phyloP scores from a whole-genome alignment of 108 stramenopile species.

The Thalassiosira profunda region DNA sequence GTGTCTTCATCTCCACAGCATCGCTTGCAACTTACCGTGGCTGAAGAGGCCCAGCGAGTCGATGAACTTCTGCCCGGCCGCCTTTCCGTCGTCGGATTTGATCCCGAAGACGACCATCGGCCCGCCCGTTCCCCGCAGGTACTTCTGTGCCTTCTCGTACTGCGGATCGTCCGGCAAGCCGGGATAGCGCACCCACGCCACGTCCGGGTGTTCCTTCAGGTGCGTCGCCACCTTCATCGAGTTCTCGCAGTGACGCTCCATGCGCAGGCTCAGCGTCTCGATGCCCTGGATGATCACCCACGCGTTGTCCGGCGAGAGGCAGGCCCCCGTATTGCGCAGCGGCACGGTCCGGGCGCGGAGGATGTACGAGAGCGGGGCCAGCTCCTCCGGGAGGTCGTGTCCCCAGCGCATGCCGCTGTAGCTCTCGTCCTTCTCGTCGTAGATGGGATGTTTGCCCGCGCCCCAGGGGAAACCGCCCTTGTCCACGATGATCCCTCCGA shows the following conservation, averaged over 20 bases:
- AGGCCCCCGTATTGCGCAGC: slow-evolving; percentile 88
- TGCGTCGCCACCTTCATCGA: slow-evolving; percentile 75
- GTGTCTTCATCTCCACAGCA: too few relatives aligned
- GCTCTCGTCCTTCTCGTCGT: slow-evolving; percentile 65
- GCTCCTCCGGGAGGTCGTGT: slow-evolving; percentile 69
- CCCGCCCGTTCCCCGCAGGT: slow-evolving; percentile 76
- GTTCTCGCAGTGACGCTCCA: slow-evolving; percentile 92
- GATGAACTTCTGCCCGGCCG: slow-evolving; percentile 79
- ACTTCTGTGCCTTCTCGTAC: slow-evolving; percentile 72
- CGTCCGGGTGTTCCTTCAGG: slow-evolving; percentile 69
- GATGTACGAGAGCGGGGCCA: slow-evolving; percentile 79
- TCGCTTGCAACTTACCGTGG: too few relatives aligned
- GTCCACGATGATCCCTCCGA: slow-evolving; percentile 82
- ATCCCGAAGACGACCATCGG: slow-evolving; percentile 86
- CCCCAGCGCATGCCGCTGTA: slow-evolving; percentile 85
- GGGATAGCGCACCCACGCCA: slow-evolving; percentile 84
- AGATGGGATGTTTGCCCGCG: slow-evolving; percentile 82
- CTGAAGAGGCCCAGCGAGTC: slow-evolving; percentile 65
- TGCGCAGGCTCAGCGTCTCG: slow-evolving; percentile 87
- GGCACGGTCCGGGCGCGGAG: slow-evolving; percentile 70
- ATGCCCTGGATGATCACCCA: slow-evolving; percentile 91
- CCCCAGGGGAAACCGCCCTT: slow-evolving; percentile 80
- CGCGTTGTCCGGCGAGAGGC: slow-evolving; percentile 83
- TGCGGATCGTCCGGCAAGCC: slow-evolving; percentile 66
- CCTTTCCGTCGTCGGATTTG: slow-evolving; percentile 49